Evolutionary conservation across 2,329 filamentous ascomycete genomes (phyloP), one percentile per base, ranked within the genome.

Genomic region (Monosporascus sp.): DNA sequence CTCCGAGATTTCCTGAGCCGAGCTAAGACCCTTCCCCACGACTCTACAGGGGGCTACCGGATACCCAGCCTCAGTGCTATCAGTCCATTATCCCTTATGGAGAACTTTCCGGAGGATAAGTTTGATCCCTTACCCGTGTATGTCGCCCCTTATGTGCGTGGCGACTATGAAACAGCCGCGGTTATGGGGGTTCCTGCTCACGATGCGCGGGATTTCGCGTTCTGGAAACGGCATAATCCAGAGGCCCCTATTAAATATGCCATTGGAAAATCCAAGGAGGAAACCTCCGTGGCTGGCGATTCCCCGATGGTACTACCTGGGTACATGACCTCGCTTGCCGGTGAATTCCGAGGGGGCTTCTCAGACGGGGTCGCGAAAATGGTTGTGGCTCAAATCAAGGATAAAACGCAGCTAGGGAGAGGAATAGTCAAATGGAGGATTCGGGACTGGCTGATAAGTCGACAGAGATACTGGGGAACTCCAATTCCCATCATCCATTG

Each of bases 171-270:
- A 17, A 88, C 91, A 60, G 91, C 91, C 1, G 91, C 91, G 9
- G 87, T 96, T 2, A 96, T 96, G 91, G 91, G 91, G 44, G 91
- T 96, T 7, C 91, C 91, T 0, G 91, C 86, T 2, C 91, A 96
- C 65, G 91, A 96, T 69, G 66, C 78, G 5, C 81, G 90, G 50
- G 91, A 96, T 62, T 78, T 88, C 69, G 81, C 82, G 1, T 96
- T 96, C 67, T 96, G 90, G 87, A 84, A 80, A 61, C 76, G 85
- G 54, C 90, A 95, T 59, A 76, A 80, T 31, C 75, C 77, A 6
- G 75, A 80, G 4, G 73, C 82, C 46, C 81, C 83, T 2, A 78
- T 92, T 31, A 76, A 82, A 2, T 71, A 83, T 45, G 90, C 91
- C 1, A 74, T 93, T 40, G 73, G 76, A 1, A 71, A 76, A 3